These are phyloP conservation scores for Fagopyrum esculentum DNA, from an alignment of 148 eudicot species.

Conservation along the genomic window DNA sequence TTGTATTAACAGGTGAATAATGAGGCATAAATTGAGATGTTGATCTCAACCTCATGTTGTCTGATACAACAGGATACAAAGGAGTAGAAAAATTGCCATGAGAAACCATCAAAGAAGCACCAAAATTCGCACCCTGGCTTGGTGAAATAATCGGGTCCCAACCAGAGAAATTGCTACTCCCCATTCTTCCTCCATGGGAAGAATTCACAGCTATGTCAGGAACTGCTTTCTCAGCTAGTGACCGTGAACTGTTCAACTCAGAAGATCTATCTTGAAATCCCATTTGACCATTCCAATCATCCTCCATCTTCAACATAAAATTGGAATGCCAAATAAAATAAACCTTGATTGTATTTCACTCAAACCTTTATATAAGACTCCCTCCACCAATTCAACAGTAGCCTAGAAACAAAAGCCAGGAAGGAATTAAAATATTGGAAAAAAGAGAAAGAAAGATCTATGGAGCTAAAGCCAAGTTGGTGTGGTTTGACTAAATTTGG, in stretches of 20 bases:
- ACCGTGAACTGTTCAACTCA: conserved; percentile 31
- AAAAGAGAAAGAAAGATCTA: conserved; percentile 11
- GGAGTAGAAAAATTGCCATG: conserved; percentile 38
- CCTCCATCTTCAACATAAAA: conserved; percentile 35
- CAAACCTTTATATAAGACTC: not conserved
- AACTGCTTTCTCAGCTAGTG: conserved; percentile 20
- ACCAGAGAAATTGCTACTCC: conserved; percentile 11
- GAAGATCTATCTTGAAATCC: conserved; percentile 34
- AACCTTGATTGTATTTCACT: not conserved
- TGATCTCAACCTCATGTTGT: conserved; percentile 26
- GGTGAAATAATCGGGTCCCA: conserved; percentile 71
- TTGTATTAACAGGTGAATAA: conserved; percentile 50
- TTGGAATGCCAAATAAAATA: conserved; percentile 11
- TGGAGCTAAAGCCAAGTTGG: conserved; percentile 35
- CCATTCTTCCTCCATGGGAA: not conserved
- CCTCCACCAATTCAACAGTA: conserved; percentile 31
- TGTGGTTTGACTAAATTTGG: conserved; percentile 59
- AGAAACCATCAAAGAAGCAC: conserved; percentile 32
- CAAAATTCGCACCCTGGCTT: conserved; percentile 47
- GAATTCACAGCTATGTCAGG: conserved; percentile 15
- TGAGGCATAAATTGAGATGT: conserved; percentile 36
- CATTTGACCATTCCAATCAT: conserved; percentile 50
- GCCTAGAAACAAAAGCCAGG: conserved; percentile 25
- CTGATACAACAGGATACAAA: conserved; percentile 25
- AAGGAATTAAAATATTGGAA: conserved; percentile 17